These are phyloP conservation scores for Cudoniella acicularis DNA, from an alignment of 495 filamentous ascomycete species.

Conservation along the genomic window DNA sequence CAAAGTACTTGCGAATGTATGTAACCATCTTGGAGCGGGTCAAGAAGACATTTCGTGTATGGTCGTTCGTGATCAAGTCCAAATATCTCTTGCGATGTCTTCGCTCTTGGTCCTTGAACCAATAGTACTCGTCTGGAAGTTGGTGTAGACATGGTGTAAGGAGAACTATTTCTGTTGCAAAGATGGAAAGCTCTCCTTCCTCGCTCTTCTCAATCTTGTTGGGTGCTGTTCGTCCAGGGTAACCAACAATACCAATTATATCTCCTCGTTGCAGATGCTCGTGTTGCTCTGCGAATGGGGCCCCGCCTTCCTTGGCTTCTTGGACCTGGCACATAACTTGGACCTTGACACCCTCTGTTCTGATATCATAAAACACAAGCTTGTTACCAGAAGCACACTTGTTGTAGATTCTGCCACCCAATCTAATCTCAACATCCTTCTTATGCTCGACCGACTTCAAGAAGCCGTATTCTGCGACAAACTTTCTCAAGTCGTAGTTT, in stretches of 20 bases:
- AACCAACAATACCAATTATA: constrained; percentile 84
- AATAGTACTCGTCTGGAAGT: constrained; percentile 87
- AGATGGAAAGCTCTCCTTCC: constrained; percentile 89
- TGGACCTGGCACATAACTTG: constrained; percentile 92
- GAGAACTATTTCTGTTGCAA: constrained; percentile 79
- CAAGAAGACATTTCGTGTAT: constrained; percentile 72
- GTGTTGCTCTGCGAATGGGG: constrained; percentile 79
- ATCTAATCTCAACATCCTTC: constrained; percentile 64
- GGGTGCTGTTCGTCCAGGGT: constrained; percentile 82
- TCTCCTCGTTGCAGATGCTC: constrained; percentile 87
- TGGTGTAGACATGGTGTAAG: constrained; percentile 91
- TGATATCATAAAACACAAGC: constrained; percentile 91
- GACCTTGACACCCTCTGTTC: constrained; percentile 74
- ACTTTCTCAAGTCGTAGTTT: constrained; percentile 72
- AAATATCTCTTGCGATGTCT: constrained; percentile 88
- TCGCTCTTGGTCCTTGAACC: constrained; percentile 92
- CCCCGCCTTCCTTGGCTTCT: constrained; percentile 53
- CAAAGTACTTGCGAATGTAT: constrained; percentile 84
- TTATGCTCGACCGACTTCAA: constrained; percentile 83
- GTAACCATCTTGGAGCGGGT: constrained; percentile 79
- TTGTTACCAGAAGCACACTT: constrained; percentile 79
- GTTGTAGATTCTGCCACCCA: constrained; percentile 86
- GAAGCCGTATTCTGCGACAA: constrained; percentile 66
- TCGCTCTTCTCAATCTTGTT: constrained; percentile 61
- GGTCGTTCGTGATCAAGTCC: constrained; percentile 93